phyloP scores from a whole-genome alignment of 805 yeast genomes.

The Peterozyma toletana region DNA sequence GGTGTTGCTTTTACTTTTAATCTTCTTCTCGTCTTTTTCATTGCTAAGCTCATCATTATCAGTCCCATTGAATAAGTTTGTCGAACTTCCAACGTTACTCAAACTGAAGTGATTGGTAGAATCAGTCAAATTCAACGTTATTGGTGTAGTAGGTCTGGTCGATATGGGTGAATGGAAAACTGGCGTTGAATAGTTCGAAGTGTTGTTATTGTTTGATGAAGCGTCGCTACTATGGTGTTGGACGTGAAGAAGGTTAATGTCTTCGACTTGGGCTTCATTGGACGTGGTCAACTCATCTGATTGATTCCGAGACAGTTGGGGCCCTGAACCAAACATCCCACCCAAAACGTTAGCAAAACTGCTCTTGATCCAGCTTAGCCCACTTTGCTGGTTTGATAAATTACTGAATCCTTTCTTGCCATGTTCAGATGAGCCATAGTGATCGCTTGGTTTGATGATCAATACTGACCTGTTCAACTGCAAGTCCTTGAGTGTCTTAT shows the following conservation, averaged over 20 bases:
- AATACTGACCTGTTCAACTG: conserved; percentile 64
- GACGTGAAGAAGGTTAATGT: not conserved
- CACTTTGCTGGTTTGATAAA: conserved; percentile 3
- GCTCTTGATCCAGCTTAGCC: conserved; percentile 7
- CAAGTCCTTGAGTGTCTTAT: conserved; percentile 38
- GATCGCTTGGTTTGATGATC: conserved; percentile 54
- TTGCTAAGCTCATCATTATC: conserved; percentile 9
- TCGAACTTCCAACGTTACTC: not conserved
- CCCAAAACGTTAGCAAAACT: conserved; percentile 6
- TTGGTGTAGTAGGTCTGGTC: conserved; percentile 7
- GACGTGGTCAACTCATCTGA: not conserved
- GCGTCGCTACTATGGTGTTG: too few relatives aligned
- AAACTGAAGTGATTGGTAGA: conserved; percentile 18
- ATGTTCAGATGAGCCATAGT: conserved; percentile 4
- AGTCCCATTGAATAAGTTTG: not conserved
- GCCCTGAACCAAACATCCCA: conserved; percentile 1
- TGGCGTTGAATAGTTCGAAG: conserved; percentile 5
- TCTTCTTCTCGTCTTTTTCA: conserved; percentile 6
- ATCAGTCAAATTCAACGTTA: conserved; percentile 12
- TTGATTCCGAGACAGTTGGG: not conserved
- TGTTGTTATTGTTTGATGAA: not conserved
- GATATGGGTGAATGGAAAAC: conserved; percentile 3
- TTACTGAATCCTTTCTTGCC: conserved; percentile 3
- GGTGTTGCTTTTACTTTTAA: too few relatives aligned
- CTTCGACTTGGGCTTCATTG: not conserved